Percentiles rank a stretch among this genome's conserved stretches.
Conservation (phyloP, 495 filamentous ascomycete genomes). For the Penicillium egyptiacum region DNA sequence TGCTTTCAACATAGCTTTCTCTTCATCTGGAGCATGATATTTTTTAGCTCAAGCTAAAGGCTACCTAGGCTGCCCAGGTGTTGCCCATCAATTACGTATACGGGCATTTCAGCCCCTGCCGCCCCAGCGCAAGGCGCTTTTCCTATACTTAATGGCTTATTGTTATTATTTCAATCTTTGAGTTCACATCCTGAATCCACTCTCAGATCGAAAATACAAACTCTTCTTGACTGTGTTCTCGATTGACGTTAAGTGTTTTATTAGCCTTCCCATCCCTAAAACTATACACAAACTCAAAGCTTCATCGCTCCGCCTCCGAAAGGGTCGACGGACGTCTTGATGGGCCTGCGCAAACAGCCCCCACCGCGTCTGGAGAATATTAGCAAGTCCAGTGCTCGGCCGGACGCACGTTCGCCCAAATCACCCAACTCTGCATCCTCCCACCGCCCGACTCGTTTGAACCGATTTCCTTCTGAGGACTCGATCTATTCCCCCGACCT, state of each 20-base stretch:
- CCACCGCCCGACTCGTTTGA: conserved; percentile 32
- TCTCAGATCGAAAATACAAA: neutral
- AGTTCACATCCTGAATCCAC: neutral
- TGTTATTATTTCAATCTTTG: neutral
- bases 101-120: conserved; percentile 8
- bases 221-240: neutral
- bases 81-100: conserved; percentile 2
- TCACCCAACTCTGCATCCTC: conserved; percentile 37
- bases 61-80: neutral
- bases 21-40: conserved; percentile 3
- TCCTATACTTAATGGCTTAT: conserved; percentile 8
- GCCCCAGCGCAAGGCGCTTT: conserved; percentile 17
- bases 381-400: conserved; percentile 34
- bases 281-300: neutral
- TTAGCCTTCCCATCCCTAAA: neutral
- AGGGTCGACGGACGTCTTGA: conserved; percentile 32
- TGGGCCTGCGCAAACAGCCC: conserved; percentile 50
- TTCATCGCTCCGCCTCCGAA: neutral
- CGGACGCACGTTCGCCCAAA: conserved; percentile 25
- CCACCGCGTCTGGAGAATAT: conserved; percentile 45
- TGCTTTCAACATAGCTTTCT: neutral
- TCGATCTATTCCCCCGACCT: conserved; percentile 46
- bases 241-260: neutral
- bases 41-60: conserved; percentile 10
- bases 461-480: conserved; percentile 35